Conservation (phyloP, 805 yeast species). For the Maudiozyma barnettii region DNA sequence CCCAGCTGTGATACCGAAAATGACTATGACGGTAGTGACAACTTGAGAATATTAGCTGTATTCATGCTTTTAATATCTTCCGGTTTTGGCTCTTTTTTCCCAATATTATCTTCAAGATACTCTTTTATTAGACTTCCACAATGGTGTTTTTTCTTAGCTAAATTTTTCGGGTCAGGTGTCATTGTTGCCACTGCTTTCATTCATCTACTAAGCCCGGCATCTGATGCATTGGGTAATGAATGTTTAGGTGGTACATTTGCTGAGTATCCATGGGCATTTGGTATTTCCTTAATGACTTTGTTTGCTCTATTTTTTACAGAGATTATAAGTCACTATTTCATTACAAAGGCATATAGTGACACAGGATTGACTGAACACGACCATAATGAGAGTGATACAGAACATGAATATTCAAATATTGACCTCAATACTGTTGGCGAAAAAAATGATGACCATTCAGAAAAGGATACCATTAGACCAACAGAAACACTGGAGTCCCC, state of each 20-base stretch:
- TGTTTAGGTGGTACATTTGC: slow-evolving; percentile 57
- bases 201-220: slow-evolving; percentile 52
- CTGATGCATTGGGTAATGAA: slow-evolving; percentile 27
- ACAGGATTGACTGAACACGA: not conserved
- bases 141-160: slow-evolving; percentile 57
- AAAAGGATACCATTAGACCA: not conserved
- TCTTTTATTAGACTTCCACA: slow-evolving; percentile 49
- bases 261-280: slow-evolving; percentile 49
- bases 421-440: not conserved
- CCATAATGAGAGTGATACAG: not conserved
- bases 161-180: slow-evolving; percentile 70
- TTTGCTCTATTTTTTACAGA: slow-evolving; percentile 42
- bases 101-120: slow-evolving; percentile 49
- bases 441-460: not conserved
- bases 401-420: not conserved
- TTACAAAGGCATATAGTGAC: slow-evolving; percentile 25
- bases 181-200: slow-evolving; percentile 69
- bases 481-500: not conserved
- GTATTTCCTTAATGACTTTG: slow-evolving; percentile 40
- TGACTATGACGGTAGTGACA: slow-evolving; percentile 36
- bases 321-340: slow-evolving; percentile 36
- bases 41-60: slow-evolving; percentile 47
- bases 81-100: slow-evolving; percentile 51
- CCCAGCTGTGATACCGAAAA: slow-evolving; percentile 33
- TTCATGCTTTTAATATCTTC: slow-evolving; percentile 55